Evolutionary conservation across 2,329 filamentous ascomycete genomes (phyloP), one percentile per base, ranked within the genome.

Genomic region (Clarireedia monteithiana): DNA sequence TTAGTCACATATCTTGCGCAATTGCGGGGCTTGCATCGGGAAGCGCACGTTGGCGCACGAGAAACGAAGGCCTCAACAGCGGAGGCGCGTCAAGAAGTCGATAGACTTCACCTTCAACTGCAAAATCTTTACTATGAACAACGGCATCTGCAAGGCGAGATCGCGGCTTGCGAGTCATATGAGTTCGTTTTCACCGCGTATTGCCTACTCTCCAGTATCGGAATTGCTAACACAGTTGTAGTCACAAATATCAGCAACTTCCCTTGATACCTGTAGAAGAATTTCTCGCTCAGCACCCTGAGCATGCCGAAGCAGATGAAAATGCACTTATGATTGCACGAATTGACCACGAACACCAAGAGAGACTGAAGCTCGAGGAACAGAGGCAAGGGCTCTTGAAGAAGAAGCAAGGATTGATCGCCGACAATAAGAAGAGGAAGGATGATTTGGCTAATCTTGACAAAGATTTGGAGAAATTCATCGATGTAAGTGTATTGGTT

Each of bases 71-170:
- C 87, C 53, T 77, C 83, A 64, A 97, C 94, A 0, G 87, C 89
- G 30, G 90, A 96, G 70, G 88, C 88, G 49, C 84, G 91, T 49
- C 88, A 92, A 66, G 90, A 96, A 72, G 90, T 97, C 61, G 94
- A 99, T 69, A 83, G 86, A 50, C 77, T 99, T 59, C 91, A 97
- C 69, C 78, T 99, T 39, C 89, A 95, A 68, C 78, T 99, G 55
- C 92, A 97, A 72, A 99, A 99, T 68, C 75, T 99, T 6, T 95
- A 94, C 71, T 99, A 99, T 68, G 92, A 99, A 72, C 91, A 97
- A 74, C 80, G 89, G 54, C 91, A 96, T 71, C 75, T 99, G 54
- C 84, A 88, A 61, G 89, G 89, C 49, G 94, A 99, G 73, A 97
- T 99, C 59, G 77, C 82, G 0, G 90, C 89, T 7, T 97, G 94